Evolutionary conservation across 345 rosid genomes (phyloP), one percentile per base, ranked within the genome.

Genomic region (Gynandropsis gynandra): DNA sequence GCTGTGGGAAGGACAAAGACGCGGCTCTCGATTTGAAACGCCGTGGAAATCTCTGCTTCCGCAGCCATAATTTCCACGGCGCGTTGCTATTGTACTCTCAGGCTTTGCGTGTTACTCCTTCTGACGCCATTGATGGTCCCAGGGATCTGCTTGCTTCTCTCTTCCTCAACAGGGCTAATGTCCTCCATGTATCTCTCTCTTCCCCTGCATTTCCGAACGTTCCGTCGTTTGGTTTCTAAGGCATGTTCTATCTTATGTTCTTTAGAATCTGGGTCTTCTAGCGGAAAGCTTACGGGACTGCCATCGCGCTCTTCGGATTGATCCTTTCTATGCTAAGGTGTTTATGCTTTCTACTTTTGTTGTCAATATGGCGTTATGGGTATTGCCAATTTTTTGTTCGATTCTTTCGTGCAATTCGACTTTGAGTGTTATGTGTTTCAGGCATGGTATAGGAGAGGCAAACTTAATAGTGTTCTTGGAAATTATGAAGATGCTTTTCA

Each of bases 391-490:
- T 19, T 32, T 24, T 2, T 24, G 29, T 24, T 13, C 4, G 6
- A 3, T 13, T 45, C 15, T 33, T 43, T 7, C 6, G 9, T 40
- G 32, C 3, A 40, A 40, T 35, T 11, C 5, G 20, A 2, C 38
- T 50, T 43, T 17, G 4, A 27, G 0, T 50, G 8, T 3, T 46
- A 3, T 34, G 37, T 58, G 16, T 59, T 33, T 20, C 62, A 83
- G 84, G 89, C 87, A 9, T 89, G 95, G 93, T 83, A 76, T 63
- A 74, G 93, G 80, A 77, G 93, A 65, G 93, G 84, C 38, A 85
- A 89, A 74, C 74, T 69, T 61, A 85, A 83, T 73, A 79, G 70
- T 37, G 61, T 79, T 64, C 62, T 83, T 58, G 83, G 74, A 48
- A 69, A 83, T 16, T 71, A 61, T 34, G 57, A 54, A 59, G 79